Conservation (phyloP, 1,284 basidiomycete genomes). For the Fomitopsis pinicola region DNA sequence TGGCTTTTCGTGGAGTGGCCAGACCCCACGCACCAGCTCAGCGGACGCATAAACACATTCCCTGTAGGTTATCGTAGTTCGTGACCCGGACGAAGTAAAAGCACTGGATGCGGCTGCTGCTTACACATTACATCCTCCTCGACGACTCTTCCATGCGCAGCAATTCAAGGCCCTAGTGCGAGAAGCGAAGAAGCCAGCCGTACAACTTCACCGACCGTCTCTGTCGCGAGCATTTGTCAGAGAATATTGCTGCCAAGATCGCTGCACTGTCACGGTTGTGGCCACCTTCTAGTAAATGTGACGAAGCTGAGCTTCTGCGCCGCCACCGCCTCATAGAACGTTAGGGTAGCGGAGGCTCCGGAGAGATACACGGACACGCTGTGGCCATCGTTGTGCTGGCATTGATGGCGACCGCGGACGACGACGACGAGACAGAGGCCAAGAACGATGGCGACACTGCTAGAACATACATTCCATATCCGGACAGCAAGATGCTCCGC, state of each 20-base stretch:
- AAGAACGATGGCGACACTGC: not conserved
- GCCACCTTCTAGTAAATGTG: no score
- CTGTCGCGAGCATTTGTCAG: not conserved
- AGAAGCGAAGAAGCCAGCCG: not conserved
- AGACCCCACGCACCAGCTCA: not conserved
- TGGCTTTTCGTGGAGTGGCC: no score
- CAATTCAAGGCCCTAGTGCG: not conserved
- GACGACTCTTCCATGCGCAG: not conserved
- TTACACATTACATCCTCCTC: not conserved
- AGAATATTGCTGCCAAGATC: not conserved
- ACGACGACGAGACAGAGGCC: not conserved
- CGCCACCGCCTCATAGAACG: no score
- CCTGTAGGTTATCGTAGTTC: not conserved
- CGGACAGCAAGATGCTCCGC: not conserved
- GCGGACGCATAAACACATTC: not conserved
- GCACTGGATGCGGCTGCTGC: not conserved
- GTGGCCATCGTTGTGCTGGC: no score
- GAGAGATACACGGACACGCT: no score
- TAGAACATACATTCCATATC: not conserved
- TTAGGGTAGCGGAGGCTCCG: no score
- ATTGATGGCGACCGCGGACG: no score
- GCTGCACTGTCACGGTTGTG: no score
- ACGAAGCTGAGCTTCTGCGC: no score
- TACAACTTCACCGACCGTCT: not conserved
- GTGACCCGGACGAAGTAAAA: not conserved